Conservation (phyloP, 1,139 yeast genomes). For the Debaryomycetaceae sp. region DNA sequence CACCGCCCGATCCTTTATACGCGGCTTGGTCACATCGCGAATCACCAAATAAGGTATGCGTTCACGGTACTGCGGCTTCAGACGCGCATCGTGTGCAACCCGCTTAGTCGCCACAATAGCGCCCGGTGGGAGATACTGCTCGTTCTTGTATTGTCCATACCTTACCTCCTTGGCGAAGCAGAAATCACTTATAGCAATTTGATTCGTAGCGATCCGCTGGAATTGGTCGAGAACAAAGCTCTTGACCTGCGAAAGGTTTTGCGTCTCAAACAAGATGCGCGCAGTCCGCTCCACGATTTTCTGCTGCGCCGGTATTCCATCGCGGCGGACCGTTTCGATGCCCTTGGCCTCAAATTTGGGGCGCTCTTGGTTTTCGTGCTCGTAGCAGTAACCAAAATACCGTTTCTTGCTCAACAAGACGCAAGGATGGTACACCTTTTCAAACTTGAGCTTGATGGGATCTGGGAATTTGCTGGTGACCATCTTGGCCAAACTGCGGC, state of each 20-base stretch:
- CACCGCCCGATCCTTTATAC: constrained; percentile 71
- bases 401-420: constrained; percentile 77
- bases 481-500: constrained; percentile 52
- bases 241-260: constrained; percentile 63
- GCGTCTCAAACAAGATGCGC: constrained; percentile 57
- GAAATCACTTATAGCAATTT: constrained; percentile 66
- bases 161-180: constrained; percentile 89
- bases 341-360: constrained; percentile 93
- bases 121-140: constrained; percentile 75
- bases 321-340: constrained; percentile 86
- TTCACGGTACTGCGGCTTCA: constrained; percentile 82
- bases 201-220: constrained; percentile 47
- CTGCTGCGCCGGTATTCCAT: constrained; percentile 89
- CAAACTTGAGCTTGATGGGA: constrained; percentile 78
- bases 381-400: constrained; percentile 78
- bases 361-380: constrained; percentile 36
- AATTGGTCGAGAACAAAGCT: constrained; percentile 55
- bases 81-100: constrained; percentile 53
- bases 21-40: constrained; percentile 50
- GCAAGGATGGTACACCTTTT: constrained; percentile 85
- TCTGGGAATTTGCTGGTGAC: constrained; percentile 65
- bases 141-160: constrained; percentile 71
- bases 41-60: constrained; percentile 80
- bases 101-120: constrained; percentile 64
- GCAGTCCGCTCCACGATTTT: constrained; percentile 66